phyloP scores from a whole-genome alignment of 179 eudicot species.

The Beta macrorhiza region DNA sequence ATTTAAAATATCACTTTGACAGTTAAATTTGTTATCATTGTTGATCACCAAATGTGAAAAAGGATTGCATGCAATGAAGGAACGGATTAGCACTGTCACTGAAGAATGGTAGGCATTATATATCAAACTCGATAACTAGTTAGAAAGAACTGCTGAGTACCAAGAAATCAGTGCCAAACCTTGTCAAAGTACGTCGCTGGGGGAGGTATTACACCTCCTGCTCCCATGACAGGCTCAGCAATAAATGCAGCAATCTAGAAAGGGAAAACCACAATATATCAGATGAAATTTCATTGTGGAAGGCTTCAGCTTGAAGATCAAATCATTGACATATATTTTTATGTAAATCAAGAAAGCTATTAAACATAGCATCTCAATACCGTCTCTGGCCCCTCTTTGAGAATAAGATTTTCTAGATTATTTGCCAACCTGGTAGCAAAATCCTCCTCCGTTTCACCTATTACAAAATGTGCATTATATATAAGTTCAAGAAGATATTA shows the following conservation, averaged over 20 bases:
- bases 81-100: not conserved
- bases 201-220: slow-evolving; percentile 96
- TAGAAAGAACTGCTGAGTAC: not conserved
- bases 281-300: not conserved
- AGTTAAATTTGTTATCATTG: not conserved
- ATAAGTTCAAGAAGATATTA: not conserved
- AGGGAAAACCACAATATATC: slow-evolving; percentile 10
- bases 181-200: slow-evolving; percentile 92
- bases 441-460: slow-evolving; percentile 94
- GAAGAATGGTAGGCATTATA: not conserved
- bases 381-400: slow-evolving; percentile 97
- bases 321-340: not conserved
- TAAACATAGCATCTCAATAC: slow-evolving; percentile 38
- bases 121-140: not conserved
- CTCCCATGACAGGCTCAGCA: slow-evolving; percentile 99
- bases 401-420: slow-evolving; percentile 82
- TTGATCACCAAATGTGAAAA: not conserved
- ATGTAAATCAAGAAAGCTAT: not conserved
- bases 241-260: slow-evolving; percentile 96
- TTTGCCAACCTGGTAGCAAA: slow-evolving; percentile 89
- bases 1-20: not conserved
- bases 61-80: not conserved
- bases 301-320: not conserved
- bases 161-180: slow-evolving; percentile 37
- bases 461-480: slow-evolving; percentile 9